Conservation (phyloP, 2,329 filamentous ascomycete genomes). For the Penicillium olsonii region DNA sequence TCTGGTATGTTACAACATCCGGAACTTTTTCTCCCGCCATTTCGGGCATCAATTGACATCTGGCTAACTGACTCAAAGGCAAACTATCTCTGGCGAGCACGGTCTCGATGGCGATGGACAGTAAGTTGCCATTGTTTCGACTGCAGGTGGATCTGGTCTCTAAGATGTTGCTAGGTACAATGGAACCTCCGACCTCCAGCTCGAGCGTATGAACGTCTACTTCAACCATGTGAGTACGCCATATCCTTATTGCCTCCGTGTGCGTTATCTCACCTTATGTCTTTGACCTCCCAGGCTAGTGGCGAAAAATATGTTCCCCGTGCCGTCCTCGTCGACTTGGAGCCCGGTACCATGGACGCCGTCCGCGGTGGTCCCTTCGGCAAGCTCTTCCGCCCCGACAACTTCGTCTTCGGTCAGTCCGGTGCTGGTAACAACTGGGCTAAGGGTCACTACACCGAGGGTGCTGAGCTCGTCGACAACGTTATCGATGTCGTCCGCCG, state of each 20-base stretch:
- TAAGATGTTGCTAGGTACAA: constrained; percentile 70
- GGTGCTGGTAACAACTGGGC: constrained; percentile 99
- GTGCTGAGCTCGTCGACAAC: constrained; percentile 97
- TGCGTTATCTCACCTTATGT: constrained; percentile 5
- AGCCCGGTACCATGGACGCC: constrained; percentile 99
- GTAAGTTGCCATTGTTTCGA: constrained; percentile 58
- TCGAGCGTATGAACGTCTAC: constrained; percentile 99
- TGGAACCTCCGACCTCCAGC: constrained; percentile 96
- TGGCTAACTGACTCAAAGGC: constrained; percentile 57
- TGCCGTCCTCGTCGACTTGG: constrained; percentile 98
- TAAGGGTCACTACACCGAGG: constrained; percentile 99
- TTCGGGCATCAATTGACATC: constrained; percentile 19
- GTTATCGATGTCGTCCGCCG: constrained; percentile 98
- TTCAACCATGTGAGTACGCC: constrained; percentile 76
- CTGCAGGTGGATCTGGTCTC: constrained; percentile 16
- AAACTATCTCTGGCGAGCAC: constrained; percentile 86
- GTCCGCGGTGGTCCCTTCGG: constrained; percentile 98
- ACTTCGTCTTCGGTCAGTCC: constrained; percentile 99
- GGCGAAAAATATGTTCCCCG: constrained; percentile 99
- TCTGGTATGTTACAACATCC: constrained; percentile 68
- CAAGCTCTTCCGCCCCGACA: constrained; percentile 99
- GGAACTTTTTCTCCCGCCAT: not conserved
- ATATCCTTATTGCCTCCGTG: not conserved
- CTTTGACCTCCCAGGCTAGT: constrained; percentile 63
- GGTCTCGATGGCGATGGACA: constrained; percentile 96